Base-by-base conservation (phyloP, 371 early-diverging fungal genomes). In the Haplosporangium sp. region DNA sequence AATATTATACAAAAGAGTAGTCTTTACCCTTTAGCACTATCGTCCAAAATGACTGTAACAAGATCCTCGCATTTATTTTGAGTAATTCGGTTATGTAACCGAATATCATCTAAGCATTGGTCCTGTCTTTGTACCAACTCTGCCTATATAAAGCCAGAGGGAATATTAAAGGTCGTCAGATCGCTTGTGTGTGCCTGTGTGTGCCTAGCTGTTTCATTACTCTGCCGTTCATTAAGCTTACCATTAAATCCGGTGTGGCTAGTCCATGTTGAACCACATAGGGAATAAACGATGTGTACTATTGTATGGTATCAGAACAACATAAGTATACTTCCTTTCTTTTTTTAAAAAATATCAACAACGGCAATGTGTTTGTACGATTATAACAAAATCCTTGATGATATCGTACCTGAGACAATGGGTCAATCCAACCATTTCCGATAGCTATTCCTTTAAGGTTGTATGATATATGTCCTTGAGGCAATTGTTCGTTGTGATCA, bases 341-440 rank as follows among this genome's bases (percentile, higher is more conserved):
- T 27, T 27, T 27, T 27, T 27, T 27, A 27, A 27, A 27, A 27
- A 27, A 27, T 11, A 42, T 42, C 11, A 42, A 11, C 1, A 42
- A 42, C 44, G 44, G 0, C 6, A 8, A 42, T 42, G 11, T 11
- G 44, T 42, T 8, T 11, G 6, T 11, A 8, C 44, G 11, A 13
- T 47, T 4, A 9, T 13, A 47, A 9, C 15, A 15, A 34, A 60
- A 17, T 8, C 10, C 42, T 42, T 10, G 42, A 42, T 42, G 42
- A 42, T 6, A 47, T 47, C 57, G 38, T 86, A 93, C 94, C 88
- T 94, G 94, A 55, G 88, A 87, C 15, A 84, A 35, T 0, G 95
- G 92, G 50, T 95, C 94, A 6, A 95, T 93, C 96, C 96, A 96
- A 19, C 96, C 96, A 75, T 95, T 96, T 10, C 95, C 95, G 67